Conservation (phyloP, 2,329 filamentous ascomycete genomes). For the Monosporascus cannonballus region DNA sequence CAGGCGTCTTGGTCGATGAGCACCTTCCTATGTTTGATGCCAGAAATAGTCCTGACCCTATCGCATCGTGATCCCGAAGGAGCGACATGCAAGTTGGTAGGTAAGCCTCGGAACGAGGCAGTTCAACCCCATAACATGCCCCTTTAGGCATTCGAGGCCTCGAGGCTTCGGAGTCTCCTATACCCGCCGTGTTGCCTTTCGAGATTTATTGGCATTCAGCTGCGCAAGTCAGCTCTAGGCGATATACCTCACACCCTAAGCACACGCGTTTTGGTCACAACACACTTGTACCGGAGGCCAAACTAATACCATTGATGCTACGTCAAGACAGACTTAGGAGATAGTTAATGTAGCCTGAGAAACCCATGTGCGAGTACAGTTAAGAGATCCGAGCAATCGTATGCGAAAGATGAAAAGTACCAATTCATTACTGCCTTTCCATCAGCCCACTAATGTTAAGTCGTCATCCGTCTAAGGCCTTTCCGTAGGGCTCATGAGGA, state of each 20-base stretch:
- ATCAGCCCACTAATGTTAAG: constrained; percentile 5
- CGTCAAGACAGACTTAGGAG: constrained; percentile 13
- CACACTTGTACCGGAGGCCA: neutral
- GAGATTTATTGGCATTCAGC: neutral
- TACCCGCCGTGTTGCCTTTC: neutral
- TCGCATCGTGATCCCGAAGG: no score
- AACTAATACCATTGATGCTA: constrained; percentile 11
- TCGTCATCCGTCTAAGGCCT: neutral
- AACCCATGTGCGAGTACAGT: constrained; percentile 19
- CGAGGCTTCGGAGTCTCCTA: neutral
- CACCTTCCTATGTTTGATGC: no score
- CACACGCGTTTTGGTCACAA: neutral
- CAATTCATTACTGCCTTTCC: constrained; percentile 5
- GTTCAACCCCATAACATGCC: no score
- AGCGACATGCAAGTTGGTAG: no score
- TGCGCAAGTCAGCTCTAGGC: neutral
- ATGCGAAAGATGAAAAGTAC: constrained; percentile 4
- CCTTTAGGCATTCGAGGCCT: no score
- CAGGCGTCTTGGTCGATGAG: no score
- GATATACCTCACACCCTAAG: no score
- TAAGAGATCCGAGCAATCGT: constrained; percentile 9
- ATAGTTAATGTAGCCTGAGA: constrained; percentile 15
- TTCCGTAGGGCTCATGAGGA: neutral
- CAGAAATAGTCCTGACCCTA: no score
- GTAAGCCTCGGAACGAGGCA: no score